Base-by-base conservation (phyloP, 2,329 filamentous ascomycete genomes). In the Sporothrix globosa region DNA sequence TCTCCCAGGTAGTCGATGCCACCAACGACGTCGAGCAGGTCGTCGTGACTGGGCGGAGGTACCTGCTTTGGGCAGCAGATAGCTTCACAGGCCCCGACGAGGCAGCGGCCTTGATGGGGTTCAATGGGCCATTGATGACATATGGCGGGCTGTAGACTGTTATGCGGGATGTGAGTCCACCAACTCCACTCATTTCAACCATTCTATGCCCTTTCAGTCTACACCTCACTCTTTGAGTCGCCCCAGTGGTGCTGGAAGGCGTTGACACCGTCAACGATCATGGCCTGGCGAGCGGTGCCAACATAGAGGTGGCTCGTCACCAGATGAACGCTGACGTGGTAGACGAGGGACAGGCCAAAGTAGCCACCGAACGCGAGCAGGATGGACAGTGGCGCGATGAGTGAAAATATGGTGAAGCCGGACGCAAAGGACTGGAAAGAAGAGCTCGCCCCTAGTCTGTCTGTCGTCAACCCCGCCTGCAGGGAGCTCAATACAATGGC, bases 381-480 rank as follows among this genome's bases (percentile, higher is more conserved):
- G 27, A 73, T 72, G 30, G 75, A 68, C 10, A 83, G 72, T 0
- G 83, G 83, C 4, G 76, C 79, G 6, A 84, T 17, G 34, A 86
- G 83, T 0, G 82, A 78, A 69, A 86, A 85, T 4, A 85, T 75
- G 3, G 82, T 81, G 69, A 87, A 85, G 1, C 82, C 83, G 71
- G 83, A 83, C 1, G 81, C 81, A 0, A 80, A 82, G 10, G 70
- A 67, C 73, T 83, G 80, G 73, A 86, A 87, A 0, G 74, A 69
- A 0, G 71, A n/a, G 72, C 79, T 82, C 0, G 76, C 72, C 0
- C 60, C 63, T 1, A 84, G 77, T 30, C 60, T 58, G 1, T 78
- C 72, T 0, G 80, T 83, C 2, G 79, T 77, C 13, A 85, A 75
- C 0, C 81, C 82, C 14, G 85, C 82, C 75, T 86, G 84, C 81